Conservation (phyloP, 768 basidiomycete genomes). For the Tulasnella calospora region DNA sequence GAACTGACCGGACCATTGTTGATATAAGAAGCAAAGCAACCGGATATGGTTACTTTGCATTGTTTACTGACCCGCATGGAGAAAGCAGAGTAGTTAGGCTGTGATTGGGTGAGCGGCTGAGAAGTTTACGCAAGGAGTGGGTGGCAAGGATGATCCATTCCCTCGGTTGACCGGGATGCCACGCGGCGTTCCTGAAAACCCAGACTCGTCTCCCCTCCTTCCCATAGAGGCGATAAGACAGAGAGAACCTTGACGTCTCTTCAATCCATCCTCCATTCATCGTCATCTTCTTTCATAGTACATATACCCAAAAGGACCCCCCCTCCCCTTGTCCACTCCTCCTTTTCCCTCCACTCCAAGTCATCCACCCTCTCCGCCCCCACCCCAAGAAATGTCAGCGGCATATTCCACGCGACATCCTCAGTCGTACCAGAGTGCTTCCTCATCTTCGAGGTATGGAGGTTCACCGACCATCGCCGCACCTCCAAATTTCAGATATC, state of each 20-base stretch:
- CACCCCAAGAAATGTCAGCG: not conserved
- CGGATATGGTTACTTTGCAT: not conserved
- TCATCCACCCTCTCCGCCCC: not conserved
- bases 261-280: not conserved
- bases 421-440: not conserved
- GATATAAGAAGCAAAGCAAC: not conserved
- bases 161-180: not conserved
- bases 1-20: not conserved
- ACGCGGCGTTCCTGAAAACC: conserved; percentile 5
- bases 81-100: not conserved
- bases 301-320: not conserved
- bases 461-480: not conserved
- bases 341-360: not conserved
- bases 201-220: not conserved
- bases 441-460: not conserved
- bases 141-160: not conserved
- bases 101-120: conserved; percentile 9
- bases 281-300: not conserved
- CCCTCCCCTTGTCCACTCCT: not conserved
- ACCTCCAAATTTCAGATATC: not conserved
- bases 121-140: not conserved
- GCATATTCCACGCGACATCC: not conserved
- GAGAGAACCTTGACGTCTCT: not conserved
- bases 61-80: not conserved
- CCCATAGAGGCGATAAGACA: not conserved